Base-by-base conservation (phyloP, 306 rosid species). In the Luffa aegyptiaca region DNA sequence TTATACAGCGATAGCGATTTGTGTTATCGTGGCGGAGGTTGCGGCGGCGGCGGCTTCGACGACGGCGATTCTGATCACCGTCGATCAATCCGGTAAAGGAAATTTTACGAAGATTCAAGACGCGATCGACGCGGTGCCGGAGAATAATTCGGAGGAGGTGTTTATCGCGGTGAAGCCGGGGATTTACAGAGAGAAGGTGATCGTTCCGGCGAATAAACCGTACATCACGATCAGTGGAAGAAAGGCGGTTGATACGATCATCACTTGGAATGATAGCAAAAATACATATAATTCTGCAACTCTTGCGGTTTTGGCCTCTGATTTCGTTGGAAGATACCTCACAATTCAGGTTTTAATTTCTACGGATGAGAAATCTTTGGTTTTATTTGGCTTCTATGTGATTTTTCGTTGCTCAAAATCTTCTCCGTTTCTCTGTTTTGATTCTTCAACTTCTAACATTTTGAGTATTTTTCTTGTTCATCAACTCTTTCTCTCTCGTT, bases 221-320 rank as follows among this genome's bases (percentile, higher is more conserved):
- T 89, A 69, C 68, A 85, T 89, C 5, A 89, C 90, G 3, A 36
- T 89, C 8, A 87, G 88, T 21, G 92, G 92, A 39, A 80, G 80
- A 33, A 82, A 39, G 3, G 80, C 83, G 46, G 21, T 31, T 0
- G 58, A 70, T 55, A 87, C 90, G 0, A 33, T 87, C n/a, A 73
- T 89, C 2, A 82, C 85, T 76, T 87, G 92, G 90, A 85, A 84
- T 42, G 86, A 87, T 18, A 26, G 82, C 3, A 87, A 80, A 8
- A 80, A 48, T 4, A 85, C 87, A 6, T 85, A 81, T 21, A 85
- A 76, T 1, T 87, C 88, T 13, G 81, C 89, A 5, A 87, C 89
- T 20, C 68, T 89, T 16, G 57, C 77, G 2, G 89, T 87, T 33
- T 58, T 87, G 76, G 92, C 90, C 31, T 80, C 87, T 8, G 89